phyloP scores from a whole-genome alignment of 2,329 filamentous ascomycete species.

The Verticillium isaacii region DNA sequence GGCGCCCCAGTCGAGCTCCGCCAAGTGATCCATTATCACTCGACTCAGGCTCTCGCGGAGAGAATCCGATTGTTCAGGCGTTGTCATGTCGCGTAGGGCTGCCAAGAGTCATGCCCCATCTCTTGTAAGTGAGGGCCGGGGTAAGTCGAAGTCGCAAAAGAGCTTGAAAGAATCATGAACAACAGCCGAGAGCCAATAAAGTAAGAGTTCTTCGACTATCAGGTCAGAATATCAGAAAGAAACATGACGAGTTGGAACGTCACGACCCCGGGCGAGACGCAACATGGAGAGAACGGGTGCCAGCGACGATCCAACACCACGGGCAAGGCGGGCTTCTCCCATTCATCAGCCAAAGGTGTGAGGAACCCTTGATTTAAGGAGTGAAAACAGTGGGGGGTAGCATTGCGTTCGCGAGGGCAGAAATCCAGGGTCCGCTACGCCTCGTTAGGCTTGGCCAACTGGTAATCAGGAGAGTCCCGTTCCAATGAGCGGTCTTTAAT shows the following conservation, averaged over 20 bases:
- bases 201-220: not conserved
- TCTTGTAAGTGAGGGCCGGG: not conserved
- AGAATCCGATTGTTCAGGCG: conserved; percentile 11
- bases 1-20: conserved; percentile 11
- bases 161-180: not conserved
- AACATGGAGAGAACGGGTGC: not conserved
- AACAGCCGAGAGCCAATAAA: not conserved
- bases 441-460: not conserved
- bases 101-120: not conserved
- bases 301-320: not conserved
- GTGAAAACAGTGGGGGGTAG: not conserved
- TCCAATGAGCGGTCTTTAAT: not conserved
- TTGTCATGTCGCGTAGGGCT: conserved; percentile 7
- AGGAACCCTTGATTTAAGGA: not conserved
- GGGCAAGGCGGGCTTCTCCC: not conserved
- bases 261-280: not conserved
- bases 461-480: not conserved
- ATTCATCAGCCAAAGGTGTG: not conserved
- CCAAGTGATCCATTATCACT: conserved; percentile 12
- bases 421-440: not conserved
- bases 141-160: not conserved
- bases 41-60: conserved; percentile 10
- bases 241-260: not conserved
- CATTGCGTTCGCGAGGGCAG: not conserved
- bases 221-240: not conserved